These are phyloP conservation scores for Colletotrichum chlorophyti DNA, from an alignment of 2,329 filamentous ascomycete species.

Conservation along the genomic window DNA sequence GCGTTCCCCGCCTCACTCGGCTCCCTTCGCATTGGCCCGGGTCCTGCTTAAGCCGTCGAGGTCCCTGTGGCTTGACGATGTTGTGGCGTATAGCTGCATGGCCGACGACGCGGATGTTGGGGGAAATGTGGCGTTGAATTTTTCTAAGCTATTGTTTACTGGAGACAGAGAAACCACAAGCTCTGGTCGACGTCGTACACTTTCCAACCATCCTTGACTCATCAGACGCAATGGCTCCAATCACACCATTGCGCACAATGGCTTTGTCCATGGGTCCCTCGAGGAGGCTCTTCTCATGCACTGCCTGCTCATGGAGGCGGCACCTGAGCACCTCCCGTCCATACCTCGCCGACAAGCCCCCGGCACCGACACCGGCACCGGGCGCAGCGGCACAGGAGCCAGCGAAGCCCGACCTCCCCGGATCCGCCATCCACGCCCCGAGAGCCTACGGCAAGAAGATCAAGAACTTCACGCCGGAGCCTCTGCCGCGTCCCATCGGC, in stretches of 20 bases:
- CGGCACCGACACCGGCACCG: conserved; percentile 23
- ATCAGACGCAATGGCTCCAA: conserved; percentile 9
- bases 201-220: not conserved
- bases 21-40: conserved; percentile 12
- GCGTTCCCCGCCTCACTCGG: not conserved
- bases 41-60: not conserved
- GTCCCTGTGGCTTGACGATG: conserved; percentile 6
- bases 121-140: conserved; percentile 17
- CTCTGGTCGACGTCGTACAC: not conserved
- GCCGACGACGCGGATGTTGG: not conserved
- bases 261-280: conserved; percentile 37
- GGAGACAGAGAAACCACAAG: not conserved
- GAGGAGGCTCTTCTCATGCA: conserved; percentile 48
- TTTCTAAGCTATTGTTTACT: conserved; percentile 3
- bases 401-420: conserved; percentile 46
- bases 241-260: conserved; percentile 33
- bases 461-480: conserved; percentile 63
- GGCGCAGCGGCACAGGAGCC: conserved; percentile 31
- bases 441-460: conserved; percentile 64
- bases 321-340: conserved; percentile 54
- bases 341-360: conserved; percentile 37
- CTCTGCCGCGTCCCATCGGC: conserved; percentile 79
- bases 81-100: conserved; percentile 18
- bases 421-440: conserved; percentile 63
- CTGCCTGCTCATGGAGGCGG: conserved; percentile 58